Evolutionary conservation across 2,329 filamentous ascomycete genomes (phyloP).

Genomic region (Paecilomyces dactylethromorphus): DNA sequence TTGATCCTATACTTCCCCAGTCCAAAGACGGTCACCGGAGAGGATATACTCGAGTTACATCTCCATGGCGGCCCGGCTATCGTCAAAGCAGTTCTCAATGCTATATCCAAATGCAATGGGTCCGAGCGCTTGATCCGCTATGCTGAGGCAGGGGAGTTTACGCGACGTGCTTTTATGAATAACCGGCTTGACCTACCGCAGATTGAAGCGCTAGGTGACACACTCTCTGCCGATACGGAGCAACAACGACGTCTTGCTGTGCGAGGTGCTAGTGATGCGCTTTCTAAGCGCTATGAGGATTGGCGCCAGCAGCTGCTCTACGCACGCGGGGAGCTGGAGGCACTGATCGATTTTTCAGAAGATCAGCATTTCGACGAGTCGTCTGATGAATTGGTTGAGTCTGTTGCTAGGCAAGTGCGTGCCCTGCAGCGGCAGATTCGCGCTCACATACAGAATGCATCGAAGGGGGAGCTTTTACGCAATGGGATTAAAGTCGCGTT

Average conservation of each 20-base stretch:
- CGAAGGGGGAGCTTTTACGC: slow-evolving; percentile 74
- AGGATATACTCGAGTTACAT: slow-evolving; percentile 87
- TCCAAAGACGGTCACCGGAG: slow-evolving; percentile 80
- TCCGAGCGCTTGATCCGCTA: slow-evolving; percentile 57
- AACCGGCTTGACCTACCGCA: slow-evolving; percentile 79
- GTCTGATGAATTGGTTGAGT: slow-evolving; percentile 62
- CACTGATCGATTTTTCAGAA: slow-evolving; percentile 93
- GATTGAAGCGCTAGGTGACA: slow-evolving; percentile 59
- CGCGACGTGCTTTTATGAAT: slow-evolving; percentile 83
- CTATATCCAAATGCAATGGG: slow-evolving; percentile 52
- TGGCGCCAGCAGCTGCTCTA: slow-evolving; percentile 75
- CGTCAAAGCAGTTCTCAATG: slow-evolving; percentile 74
- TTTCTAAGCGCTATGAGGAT: slow-evolving; percentile 69
- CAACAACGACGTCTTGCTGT: slow-evolving; percentile 86
- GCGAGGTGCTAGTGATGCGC: slow-evolving; percentile 62
- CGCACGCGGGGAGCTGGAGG: slow-evolving; percentile 86
- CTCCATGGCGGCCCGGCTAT: slow-evolving; percentile 90
- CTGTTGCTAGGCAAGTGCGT: slow-evolving; percentile 60
- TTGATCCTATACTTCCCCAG: slow-evolving; percentile 75
- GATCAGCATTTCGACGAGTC: slow-evolving; percentile 96
- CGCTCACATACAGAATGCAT: slow-evolving; percentile 67
- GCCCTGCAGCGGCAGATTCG: slow-evolving; percentile 57
- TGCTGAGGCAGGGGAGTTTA: slow-evolving; percentile 94
- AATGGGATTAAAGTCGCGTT: slow-evolving; percentile 82
- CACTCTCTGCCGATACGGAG: slow-evolving; percentile 67